Evolutionary conservation across 225 moss, liverwort and hornwort genomes (phyloP).

Genomic region (Physcomitrium patens): DNA sequence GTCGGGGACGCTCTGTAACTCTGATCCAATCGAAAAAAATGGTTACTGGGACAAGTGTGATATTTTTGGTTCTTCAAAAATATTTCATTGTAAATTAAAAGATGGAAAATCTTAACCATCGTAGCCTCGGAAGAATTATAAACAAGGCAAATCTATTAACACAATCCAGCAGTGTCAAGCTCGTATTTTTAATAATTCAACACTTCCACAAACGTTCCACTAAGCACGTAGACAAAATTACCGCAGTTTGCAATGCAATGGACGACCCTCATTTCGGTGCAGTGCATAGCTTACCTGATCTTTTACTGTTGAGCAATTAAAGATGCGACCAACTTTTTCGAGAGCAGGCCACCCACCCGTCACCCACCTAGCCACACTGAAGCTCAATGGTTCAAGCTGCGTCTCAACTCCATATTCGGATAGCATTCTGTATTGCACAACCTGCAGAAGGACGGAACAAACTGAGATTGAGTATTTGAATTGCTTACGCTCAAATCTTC

Average conservation of each 20-base stretch:
- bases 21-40: slow-evolving; percentile 10
- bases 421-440: slow-evolving; percentile 92
- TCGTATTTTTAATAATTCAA: not conserved
- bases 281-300: slow-evolving; percentile 63
- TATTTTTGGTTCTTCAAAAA: not conserved
- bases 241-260: not conserved
- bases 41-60: not conserved
- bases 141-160: not conserved
- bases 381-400: slow-evolving; percentile 81
- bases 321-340: slow-evolving; percentile 83
- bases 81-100: not conserved
- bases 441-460: slow-evolving; percentile 48
- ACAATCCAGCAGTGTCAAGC: not conserved
- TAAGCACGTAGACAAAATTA: not conserved
- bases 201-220: not conserved
- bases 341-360: slow-evolving; percentile 85
- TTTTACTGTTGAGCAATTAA: slow-evolving; percentile 92
- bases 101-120: not conserved
- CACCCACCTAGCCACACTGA: slow-evolving; percentile 95
- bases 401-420: slow-evolving; percentile 98
- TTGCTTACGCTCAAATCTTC: not conserved
- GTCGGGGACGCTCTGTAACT: slow-evolving; percentile 1
- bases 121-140: not conserved
- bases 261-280: not conserved
- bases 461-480: slow-evolving; percentile 2